These are phyloP conservation scores for Elongisporangium senticosum DNA, from an alignment of 352 stramenopile species.

Conservation along the genomic window DNA sequence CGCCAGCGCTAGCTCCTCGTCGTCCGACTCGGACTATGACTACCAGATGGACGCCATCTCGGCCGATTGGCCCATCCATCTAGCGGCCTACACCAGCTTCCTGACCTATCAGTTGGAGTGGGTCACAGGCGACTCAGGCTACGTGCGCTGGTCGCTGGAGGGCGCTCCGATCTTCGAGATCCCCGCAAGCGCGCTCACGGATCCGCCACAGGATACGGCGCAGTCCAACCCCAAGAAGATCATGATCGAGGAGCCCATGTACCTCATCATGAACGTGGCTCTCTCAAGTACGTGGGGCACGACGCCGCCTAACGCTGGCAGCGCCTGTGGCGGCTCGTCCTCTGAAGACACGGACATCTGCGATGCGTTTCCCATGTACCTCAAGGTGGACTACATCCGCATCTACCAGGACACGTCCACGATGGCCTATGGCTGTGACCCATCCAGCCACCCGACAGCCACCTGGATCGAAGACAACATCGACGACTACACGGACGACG, in stretches of 20 bases:
- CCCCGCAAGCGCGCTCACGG: slow-evolving; percentile 27
- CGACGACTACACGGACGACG: too few species aligned
- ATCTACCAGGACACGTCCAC: slow-evolving; percentile 31
- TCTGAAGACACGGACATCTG: slow-evolving; percentile 37
- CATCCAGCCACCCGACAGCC: slow-evolving; percentile 44
- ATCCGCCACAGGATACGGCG: slow-evolving; percentile 20
- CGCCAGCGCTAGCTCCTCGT: slow-evolving; percentile 35
- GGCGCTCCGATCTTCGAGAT: slow-evolving; percentile 51
- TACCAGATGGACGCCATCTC: slow-evolving; percentile 57
- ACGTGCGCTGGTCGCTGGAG: slow-evolving; percentile 49
- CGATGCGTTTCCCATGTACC: slow-evolving; percentile 52
- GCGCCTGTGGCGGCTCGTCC: slow-evolving; percentile 19
- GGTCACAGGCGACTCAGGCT: slow-evolving; percentile 44
- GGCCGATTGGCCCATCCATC: slow-evolving; percentile 31
- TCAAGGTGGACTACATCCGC: slow-evolving; percentile 76
- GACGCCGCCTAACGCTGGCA: slow-evolving; percentile 29
- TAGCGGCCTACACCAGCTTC: slow-evolving; percentile 36
- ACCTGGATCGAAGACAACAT: slow-evolving; percentile 59
- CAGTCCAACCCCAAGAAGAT: slow-evolving; percentile 70
- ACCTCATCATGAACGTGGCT: slow-evolving; percentile 89
- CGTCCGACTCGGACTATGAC: slow-evolving; percentile 31
- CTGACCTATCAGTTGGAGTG: slow-evolving; percentile 56
- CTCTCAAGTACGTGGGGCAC: slow-evolving; percentile 77
- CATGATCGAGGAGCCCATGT: slow-evolving; percentile 49
- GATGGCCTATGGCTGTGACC: slow-evolving; percentile 48